phyloP scores from a whole-genome alignment of 371 early-diverging fungal species.

The Mortierella sp. region DNA sequence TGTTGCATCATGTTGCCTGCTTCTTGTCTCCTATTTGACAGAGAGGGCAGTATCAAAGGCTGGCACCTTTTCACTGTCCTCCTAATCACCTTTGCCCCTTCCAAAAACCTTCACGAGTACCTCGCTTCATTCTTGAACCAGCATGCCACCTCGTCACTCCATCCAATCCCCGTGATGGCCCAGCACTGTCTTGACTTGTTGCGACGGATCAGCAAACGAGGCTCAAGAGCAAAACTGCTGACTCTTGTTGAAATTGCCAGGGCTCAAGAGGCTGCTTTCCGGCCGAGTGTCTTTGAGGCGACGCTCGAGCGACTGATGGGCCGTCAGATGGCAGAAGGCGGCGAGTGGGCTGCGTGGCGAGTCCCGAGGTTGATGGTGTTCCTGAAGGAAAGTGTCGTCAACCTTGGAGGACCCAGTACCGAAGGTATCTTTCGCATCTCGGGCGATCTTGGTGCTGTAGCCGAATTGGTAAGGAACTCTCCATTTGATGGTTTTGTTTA shows the following conservation, averaged over 20 bases:
- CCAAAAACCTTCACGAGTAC: slow-evolving; percentile 89
- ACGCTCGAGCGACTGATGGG: slow-evolving; percentile 86
- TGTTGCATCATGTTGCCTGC: neutral
- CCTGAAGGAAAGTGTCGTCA: slow-evolving; percentile 78
- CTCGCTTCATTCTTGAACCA: slow-evolving; percentile 81
- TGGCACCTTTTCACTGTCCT: slow-evolving; percentile 90
- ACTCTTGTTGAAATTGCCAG: slow-evolving; percentile 83
- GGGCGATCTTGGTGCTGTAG: slow-evolving; percentile 91
- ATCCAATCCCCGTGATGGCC: slow-evolving; percentile 67
- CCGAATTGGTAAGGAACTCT: slow-evolving; percentile 69
- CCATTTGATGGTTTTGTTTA: too few species aligned
- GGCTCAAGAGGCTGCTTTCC: slow-evolving; percentile 88
- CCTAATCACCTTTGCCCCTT: slow-evolving; percentile 88
- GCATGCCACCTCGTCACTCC: slow-evolving; percentile 61
- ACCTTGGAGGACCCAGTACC: slow-evolving; percentile 79
- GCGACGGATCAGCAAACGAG: slow-evolving; percentile 76
- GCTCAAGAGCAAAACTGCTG: slow-evolving; percentile 84
- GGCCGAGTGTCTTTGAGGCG: slow-evolving; percentile 93
- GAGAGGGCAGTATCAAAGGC: slow-evolving; percentile 80
- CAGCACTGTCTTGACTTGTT: slow-evolving; percentile 72
- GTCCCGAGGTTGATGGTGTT: slow-evolving; percentile 90
- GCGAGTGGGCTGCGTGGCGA: slow-evolving; percentile 56
- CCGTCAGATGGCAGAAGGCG: slow-evolving; percentile 57
- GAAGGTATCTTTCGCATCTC: slow-evolving; percentile 99
- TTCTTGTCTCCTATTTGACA: slow-evolving; percentile 15